Conservation (phyloP, 73 alveolate genomes). For the Paramecium caudatum region DNA sequence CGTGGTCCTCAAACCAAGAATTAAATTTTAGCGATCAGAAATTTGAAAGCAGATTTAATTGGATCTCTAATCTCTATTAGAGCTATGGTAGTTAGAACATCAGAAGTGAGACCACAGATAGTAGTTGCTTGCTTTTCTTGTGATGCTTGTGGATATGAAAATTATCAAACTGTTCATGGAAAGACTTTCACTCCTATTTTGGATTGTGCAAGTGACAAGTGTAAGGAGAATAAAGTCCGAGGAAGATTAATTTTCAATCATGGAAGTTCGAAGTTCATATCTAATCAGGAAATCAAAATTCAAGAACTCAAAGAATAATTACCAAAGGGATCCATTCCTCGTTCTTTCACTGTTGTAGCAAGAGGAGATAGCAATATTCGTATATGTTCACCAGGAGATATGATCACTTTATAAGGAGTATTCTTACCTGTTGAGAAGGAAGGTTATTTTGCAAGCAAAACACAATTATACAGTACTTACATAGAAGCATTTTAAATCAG, state of each 20-base stretch:
- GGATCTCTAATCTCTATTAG: slow-evolving; percentile 89
- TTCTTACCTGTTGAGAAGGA: slow-evolving; percentile 86
- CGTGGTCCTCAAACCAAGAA: slow-evolving; percentile 82
- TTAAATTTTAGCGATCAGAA: slow-evolving; percentile 83
- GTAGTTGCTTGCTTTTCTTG: slow-evolving; percentile 95
- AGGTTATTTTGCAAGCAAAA: slow-evolving; percentile 87
- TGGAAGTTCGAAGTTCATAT: slow-evolving; percentile 89
- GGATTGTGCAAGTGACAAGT: slow-evolving; percentile 91
- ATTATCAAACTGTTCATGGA: slow-evolving; percentile 84
- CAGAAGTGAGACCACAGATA: slow-evolving; percentile 95
- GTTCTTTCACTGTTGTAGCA: slow-evolving; percentile 87
- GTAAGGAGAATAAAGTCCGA: slow-evolving; percentile 87
- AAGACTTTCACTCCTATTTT: slow-evolving; percentile 91
- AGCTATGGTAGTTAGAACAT: slow-evolving; percentile 96
- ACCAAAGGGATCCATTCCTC: slow-evolving; percentile 97
- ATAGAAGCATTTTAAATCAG: slow-evolving; percentile 89
- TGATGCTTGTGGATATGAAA: slow-evolving; percentile 97
- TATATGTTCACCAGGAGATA: slow-evolving; percentile 96
- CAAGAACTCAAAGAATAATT: slow-evolving; percentile 95
- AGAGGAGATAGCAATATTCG: slow-evolving; percentile 85
- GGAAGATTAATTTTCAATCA: slow-evolving; percentile 90
- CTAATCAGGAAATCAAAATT: slow-evolving; percentile 91
- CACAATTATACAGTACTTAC: slow-evolving; percentile 91
- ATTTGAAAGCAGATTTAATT: slow-evolving; percentile 85
- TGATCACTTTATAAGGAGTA: slow-evolving; percentile 90